These are phyloP conservation scores for Fusarium sulawesiense DNA, from an alignment of 2,329 filamentous ascomycete species.

Conservation along the genomic window DNA sequence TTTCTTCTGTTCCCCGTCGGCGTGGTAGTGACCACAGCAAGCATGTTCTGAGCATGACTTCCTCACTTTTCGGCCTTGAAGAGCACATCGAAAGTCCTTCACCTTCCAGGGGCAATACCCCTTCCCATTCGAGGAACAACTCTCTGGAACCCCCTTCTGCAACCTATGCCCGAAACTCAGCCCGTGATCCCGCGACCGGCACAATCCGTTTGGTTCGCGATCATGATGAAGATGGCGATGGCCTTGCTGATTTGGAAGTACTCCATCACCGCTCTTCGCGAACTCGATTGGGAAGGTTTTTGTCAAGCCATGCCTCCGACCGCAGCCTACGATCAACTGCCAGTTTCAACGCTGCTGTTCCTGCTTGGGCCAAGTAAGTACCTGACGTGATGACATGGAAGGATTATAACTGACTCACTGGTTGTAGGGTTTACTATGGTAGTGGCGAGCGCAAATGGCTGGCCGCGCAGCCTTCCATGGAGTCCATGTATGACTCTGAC, in stretches of 20 bases:
- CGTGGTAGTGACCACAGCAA: slow-evolving; percentile 66
- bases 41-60: slow-evolving; percentile 68
- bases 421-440: slow-evolving; percentile 73
- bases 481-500: slow-evolving; percentile 58
- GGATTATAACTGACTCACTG: slow-evolving; percentile 19
- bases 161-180: slow-evolving; percentile 54
- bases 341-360: slow-evolving; percentile 62
- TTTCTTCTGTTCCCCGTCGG: slow-evolving; percentile 56
- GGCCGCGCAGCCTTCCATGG: slow-evolving; percentile 56
- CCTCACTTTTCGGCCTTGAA: slow-evolving; percentile 60
- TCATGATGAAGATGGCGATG: slow-evolving; percentile 73
- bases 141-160: slow-evolving; percentile 64
- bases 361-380: slow-evolving; percentile 65
- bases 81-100: slow-evolving; percentile 52
- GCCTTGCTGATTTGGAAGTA: slow-evolving; percentile 68
- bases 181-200: slow-evolving; percentile 51
- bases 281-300: slow-evolving; percentile 63
- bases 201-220: slow-evolving; percentile 63
- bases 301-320: slow-evolving; percentile 62
- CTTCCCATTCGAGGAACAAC: slow-evolving; percentile 56
- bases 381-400: not conserved
- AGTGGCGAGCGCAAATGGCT: slow-evolving; percentile 70
- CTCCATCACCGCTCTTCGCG: slow-evolving; percentile 65
- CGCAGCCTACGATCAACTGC: slow-evolving; percentile 64
- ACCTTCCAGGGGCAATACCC: slow-evolving; percentile 54